Base-by-base conservation (phyloP, 2,329 filamentous ascomycete species). In the Talaromyces sp. region DNA sequence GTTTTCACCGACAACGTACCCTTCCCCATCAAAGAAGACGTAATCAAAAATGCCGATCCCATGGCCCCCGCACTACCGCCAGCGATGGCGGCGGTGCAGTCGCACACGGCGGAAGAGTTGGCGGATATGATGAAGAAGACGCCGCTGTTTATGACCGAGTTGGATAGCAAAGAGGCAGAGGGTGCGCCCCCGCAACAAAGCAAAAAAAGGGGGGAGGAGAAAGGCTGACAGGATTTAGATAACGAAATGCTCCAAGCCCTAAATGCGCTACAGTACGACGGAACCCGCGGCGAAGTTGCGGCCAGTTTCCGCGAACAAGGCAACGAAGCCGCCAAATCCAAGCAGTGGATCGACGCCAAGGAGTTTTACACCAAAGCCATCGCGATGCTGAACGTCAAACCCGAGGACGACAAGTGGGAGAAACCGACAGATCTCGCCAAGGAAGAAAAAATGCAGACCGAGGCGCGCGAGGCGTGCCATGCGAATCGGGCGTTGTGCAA, bases 71-170 rank as follows among this genome's bases (percentile, higher is more conserved):
- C 78, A 13, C 75, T 88, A 64, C 85, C 87, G 5, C 85, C 85
- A 0, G 78, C 77, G 4, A 85, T 87, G 79, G 83, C 82, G 19
- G 81, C 81, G 2, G 77, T 85, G 52, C 82, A 81, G 63, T 79
- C 81, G 60, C 81, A 85, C 70, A 81, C 81, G 4, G 79, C 79
- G 0, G 84, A 88, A 55, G 85, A 90, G 66, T 77, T 90, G 39
- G 70, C 88, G 47, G 78, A 81, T 54, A 84, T 88, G 68, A 80
- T 91, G 77, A 89, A 89, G 70, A 85, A 86, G 65, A 82, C 84
- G 55, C 95, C 95, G 7, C 84, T 99, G 42, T 99, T 99, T 82
- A 99, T 99, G 95, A 98, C 92, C 32, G 88, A 91, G 67, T 82
- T 97, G 36, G 91, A 85, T 62, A 83, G 85, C 62, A 83, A 82